Evolutionary conservation across 2,329 filamentous ascomycete species (phyloP), one percentile per base, ranked within the genome.

Genomic region (Curvularia verruculosa): DNA sequence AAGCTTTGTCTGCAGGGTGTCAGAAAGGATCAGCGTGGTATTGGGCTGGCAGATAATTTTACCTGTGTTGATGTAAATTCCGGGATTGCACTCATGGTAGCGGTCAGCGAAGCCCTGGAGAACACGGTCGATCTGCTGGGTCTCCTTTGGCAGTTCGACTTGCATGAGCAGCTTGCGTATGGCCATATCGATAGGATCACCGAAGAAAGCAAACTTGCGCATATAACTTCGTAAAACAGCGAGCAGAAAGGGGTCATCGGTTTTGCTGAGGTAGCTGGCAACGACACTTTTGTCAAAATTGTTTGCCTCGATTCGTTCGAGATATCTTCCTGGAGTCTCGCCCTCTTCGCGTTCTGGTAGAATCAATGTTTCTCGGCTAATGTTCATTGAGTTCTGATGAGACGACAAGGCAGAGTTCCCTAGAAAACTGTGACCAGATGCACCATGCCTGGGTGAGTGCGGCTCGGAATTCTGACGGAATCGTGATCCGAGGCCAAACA

Each of bases 81-180:
- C 94, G 2, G 95, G 95, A 68, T 99, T 99, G 78, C 95, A 99
- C 77, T 99, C 95, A 72, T 98, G 91, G 75, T 99, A 99, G 56
- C 95, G 87, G 73, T 99, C 95, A 0, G 95, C 92, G 78, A 99
- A 98, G 2, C 92, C 90, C 74, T 97, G 92, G 34, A 99, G 80
- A 53, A 95, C 95, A 50, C 95, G 86, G 76, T 99, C 95, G 62
- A 99, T 98, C 69, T 99, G 95, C 76, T 99, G 95, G 0, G 95
- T 98, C 79, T 99, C 95, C 68, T 96, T 96, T 3, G 95, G 95
- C 29, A 99, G 79, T 75, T 98, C 94, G 3, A 95, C 92, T 73
- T 97, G 93, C 90, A 98, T 96, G 53, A 99, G 83, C 47, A 99
- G 84, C 75, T 98, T 98, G 36, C 95, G 88, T 62, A 98, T 88